Percentiles rank a stretch among this genome's conserved stretches.
Conservation (phyloP, 2,329 filamentous ascomycete genomes). For the Fusarium pseudonygamai region DNA sequence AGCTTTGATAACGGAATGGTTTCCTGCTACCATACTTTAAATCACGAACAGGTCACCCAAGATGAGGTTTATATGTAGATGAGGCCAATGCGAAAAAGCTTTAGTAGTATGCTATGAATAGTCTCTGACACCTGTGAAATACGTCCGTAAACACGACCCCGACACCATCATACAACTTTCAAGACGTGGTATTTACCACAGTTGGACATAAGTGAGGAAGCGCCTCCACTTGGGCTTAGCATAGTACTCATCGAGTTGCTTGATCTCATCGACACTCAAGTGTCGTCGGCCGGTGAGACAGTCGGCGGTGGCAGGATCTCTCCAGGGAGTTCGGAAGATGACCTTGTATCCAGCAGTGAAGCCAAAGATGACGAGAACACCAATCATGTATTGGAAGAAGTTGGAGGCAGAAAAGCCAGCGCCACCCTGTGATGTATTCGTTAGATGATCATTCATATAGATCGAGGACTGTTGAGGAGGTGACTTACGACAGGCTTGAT, state of each 20-base stretch:
- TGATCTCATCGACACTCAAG: constrained; percentile 25
- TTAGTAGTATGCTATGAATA: neutral
- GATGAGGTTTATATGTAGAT: neutral
- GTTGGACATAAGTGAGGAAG: constrained; percentile 32
- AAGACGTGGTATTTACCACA: constrained; percentile 14
- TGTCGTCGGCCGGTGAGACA: constrained; percentile 24
- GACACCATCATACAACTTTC: neutral
- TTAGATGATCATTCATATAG: neutral
- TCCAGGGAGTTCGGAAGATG: constrained; percentile 30
- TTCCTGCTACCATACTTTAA: too few species aligned
- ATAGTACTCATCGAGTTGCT: constrained; percentile 32
- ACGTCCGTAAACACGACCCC: neutral
- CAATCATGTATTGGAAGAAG: neutral
- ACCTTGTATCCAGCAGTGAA: constrained; percentile 35
- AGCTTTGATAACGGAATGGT: neutral
- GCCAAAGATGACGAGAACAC: constrained; percentile 28
- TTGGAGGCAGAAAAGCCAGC: neutral
- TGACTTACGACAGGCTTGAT: constrained; percentile 12
- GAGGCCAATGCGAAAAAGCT: neutral
- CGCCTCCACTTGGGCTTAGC: constrained; percentile 27
- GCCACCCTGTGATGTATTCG: neutral
- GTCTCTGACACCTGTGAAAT: neutral
- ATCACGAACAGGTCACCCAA: neutral
- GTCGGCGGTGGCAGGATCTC: constrained; percentile 30
- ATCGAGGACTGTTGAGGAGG: neutral